Base-by-base conservation (phyloP, 805 yeast species). In the Candida caryicola region DNA sequence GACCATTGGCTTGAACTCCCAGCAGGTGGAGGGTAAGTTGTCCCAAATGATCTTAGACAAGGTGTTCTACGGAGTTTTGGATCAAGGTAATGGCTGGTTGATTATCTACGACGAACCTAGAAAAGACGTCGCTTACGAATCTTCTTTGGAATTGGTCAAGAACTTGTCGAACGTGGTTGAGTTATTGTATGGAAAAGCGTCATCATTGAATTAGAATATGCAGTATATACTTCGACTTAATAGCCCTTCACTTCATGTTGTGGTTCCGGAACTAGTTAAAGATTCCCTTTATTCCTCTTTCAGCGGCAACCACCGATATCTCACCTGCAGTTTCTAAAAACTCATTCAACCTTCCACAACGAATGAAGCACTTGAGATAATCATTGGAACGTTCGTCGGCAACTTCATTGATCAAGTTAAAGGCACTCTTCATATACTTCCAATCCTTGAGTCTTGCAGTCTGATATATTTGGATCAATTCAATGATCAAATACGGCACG, bases 1-100 rank as follows among this genome's bases (percentile, higher is more conserved):
- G 51, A 79, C 85, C 52, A 86, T 95, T 42, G 97, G 96, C 5
- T 76, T 95, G 45, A 91, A 89, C 47, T 71, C 81, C 33, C 83
- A 81, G 46, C 95, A 88, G 57, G 88, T 93, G 23, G 99, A 93
- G 66, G 95, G 95, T 15, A 93, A 93, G 62, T 73, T 93, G 47
- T 82, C 95, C 34, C 97, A 91, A 64, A 91, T 93, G 98, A 91
- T 93, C 51, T 74, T 93, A 52, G 99, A 93, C 64, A 84, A 87
- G 55, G 85, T 89, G n/a, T 88, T 93, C 52, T 85, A 82, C 57
- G 99, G 99, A 33, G 98, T 93, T 26, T 73, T 93, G 50, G 99
- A 93, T 62, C 99, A 93, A 69, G 98, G 98, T 33, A 90, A 90
- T 59, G 99, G 99, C 6, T 93, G 97, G 96, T 74, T 93, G 52